Evolutionary conservation across 148 eudicot genomes (phyloP).

Genomic region (Oxyria digyna): DNA sequence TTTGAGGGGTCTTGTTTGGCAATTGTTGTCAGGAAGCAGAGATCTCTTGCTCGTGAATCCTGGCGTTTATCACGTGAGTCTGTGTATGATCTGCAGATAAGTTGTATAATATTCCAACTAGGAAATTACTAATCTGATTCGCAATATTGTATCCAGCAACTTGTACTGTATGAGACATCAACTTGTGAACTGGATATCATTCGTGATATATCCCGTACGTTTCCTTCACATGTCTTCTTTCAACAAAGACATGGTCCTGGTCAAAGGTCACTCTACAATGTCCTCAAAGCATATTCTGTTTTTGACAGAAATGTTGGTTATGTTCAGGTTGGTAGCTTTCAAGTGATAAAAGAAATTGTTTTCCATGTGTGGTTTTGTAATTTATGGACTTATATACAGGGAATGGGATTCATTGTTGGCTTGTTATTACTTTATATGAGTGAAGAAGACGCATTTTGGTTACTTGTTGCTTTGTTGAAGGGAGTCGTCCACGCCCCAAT

Average conservation of each 20-base stretch:
- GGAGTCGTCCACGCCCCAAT: constrained; percentile 98
- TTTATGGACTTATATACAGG: constrained; percentile 35
- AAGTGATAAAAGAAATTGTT: neutral
- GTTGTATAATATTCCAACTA: neutral
- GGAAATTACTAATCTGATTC: neutral
- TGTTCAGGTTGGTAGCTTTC: constrained; percentile 59
- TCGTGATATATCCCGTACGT: constrained; percentile 95
- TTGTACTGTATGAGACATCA: constrained; percentile 92
- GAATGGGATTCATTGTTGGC: constrained; percentile 98
- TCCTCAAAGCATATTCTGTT: constrained; percentile 95
- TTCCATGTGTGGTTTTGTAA: neutral
- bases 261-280: constrained; percentile 96
- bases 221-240: constrained; percentile 95
- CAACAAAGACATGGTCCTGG: constrained; percentile 99
- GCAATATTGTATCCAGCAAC: constrained; percentile 52
- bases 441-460: constrained; percentile 99
- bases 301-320: constrained; percentile 97
- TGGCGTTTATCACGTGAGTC: constrained; percentile 84
- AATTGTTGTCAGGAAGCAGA: constrained; percentile 90
- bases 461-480: constrained; percentile 84
- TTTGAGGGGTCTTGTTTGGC: constrained; percentile 98
- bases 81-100: neutral
- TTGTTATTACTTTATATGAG: constrained; percentile 95
- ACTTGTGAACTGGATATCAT: constrained; percentile 92
- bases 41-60: constrained; percentile 97